Base-by-base conservation (phyloP, 495 filamentous ascomycete genomes). In the Aspergillus steynii region DNA sequence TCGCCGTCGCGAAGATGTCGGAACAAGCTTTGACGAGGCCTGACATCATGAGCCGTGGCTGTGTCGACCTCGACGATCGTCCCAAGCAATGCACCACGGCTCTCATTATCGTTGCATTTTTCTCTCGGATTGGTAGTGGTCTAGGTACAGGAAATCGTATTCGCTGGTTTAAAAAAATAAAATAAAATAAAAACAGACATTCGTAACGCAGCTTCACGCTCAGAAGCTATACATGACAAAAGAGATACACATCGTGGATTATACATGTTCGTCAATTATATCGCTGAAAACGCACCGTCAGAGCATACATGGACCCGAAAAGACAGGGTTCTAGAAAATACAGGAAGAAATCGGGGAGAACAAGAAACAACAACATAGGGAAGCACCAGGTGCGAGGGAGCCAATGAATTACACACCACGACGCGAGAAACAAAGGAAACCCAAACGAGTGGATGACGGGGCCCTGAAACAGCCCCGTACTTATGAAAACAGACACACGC, bases 21-120 rank as follows among this genome's bases (percentile, higher is more conserved):
- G 34, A 55, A 50, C 46, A 58, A 58, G 55, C 42, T 48, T 58
- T 32, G 27, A 34, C 5, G 20, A 20, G 27, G 37, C 47, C 55
- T 56, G 34, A 56, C 53, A 37, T 56, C 53, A 56, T 56, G 26
- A 56, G 29, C 20, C 26, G 55, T 58, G 55, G 55, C 55, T 58
- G 55, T 58, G 55, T 49, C 26, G 8, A 49, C 28, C 5, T 28
- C 28, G 12, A 20, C 28, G 25, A 32, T 32, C n/a, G 53, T 45
- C 32, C 12, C 10, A 8, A 42, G 1, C 37, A 42, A 42, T 14
- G 12, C 37, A 42, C 9, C 37, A 42, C 2, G 32, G 20, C 34
- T 27, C 26, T 15, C 15, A 2, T 50, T 20, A 15, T 14, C 20
- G 20, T 20, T 20, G 20, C 20, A 20, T 20, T 20, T 20, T 20